These are phyloP conservation scores for Saturnispora hagleri DNA, from an alignment of 805 yeast genomes.

Conservation along the genomic window DNA sequence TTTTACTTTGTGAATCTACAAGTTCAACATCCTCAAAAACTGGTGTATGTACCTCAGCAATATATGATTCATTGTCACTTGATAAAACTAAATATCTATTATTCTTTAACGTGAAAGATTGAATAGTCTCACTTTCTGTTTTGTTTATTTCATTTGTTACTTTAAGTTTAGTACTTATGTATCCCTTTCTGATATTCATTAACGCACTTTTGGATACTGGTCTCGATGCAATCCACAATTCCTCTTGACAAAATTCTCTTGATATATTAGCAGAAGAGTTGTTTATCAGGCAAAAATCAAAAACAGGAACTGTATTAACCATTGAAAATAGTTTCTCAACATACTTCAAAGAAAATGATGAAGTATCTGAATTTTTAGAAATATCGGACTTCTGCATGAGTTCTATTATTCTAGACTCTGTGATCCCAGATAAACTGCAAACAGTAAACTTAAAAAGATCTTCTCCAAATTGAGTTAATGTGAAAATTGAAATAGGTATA, in stretches of 20 bases:
- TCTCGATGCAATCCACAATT: slow-evolving; percentile 26
- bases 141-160: background rate
- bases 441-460: slow-evolving; percentile 15
- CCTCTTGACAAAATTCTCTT: slow-evolving; percentile 17
- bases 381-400: slow-evolving; percentile 12
- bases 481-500: slow-evolving; percentile 16
- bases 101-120: background rate
- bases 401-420: slow-evolving; percentile 17
- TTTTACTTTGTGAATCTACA: background rate
- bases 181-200: slow-evolving; percentile 20
- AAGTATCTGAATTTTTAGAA: background rate
- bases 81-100: background rate
- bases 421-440: slow-evolving; percentile 21
- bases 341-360: slow-evolving; percentile 14
- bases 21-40: background rate
- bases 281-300: slow-evolving; percentile 18
- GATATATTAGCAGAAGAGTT: slow-evolving; percentile 14
- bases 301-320: slow-evolving; percentile 21
- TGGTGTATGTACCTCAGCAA: background rate
- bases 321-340: slow-evolving; percentile 16
- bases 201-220: slow-evolving; percentile 19
- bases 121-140: background rate
- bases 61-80: background rate
- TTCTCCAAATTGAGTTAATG: slow-evolving; percentile 17
- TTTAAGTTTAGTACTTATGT: slow-evolving; percentile 16